Conservation (phyloP, 1,284 basidiomycete species). For the Malassezia japonica region DNA sequence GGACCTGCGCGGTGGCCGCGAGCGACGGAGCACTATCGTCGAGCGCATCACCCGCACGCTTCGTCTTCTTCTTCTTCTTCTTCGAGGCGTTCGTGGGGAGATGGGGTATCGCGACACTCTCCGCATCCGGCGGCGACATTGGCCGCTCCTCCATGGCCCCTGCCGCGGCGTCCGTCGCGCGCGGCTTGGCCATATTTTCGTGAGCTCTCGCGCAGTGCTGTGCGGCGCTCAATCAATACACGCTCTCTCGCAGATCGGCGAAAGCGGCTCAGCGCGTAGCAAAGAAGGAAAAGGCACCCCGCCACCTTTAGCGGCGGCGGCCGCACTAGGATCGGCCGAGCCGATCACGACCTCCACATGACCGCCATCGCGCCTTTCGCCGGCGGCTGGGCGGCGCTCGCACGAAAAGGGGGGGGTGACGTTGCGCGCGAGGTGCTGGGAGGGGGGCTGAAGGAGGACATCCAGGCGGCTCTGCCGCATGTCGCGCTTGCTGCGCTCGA, state of each 20-base stretch:
- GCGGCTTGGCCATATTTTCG: slow-evolving; percentile 16
- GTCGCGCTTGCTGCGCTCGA: background rate
- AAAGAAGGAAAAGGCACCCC: slow-evolving; percentile 5
- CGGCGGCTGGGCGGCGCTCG: background rate
- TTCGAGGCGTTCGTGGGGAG: background rate
- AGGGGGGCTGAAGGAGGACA: background rate
- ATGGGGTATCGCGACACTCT: background rate
- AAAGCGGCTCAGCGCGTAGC: too few species aligned
- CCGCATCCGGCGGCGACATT: background rate
- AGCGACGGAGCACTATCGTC: slow-evolving; percentile 15
- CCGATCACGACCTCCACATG: slow-evolving; percentile 3
- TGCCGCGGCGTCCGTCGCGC: background rate
- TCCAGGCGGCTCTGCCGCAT: background rate
- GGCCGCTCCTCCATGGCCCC: background rate
- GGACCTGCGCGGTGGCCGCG: slow-evolving; percentile 38
- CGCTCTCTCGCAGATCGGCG: too few species aligned
- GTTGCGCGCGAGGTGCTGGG: background rate
- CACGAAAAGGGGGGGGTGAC: background rate
- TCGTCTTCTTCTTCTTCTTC: slow-evolving; percentile 15
- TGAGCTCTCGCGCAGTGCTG: too few species aligned
- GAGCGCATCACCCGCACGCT: background rate
- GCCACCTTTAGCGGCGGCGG: background rate
- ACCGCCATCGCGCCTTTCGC: background rate
- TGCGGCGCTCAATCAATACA: too few species aligned
- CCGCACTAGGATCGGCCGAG: background rate